Percentiles rank a stretch among this genome's conserved stretches.
Evolutionary conservation across 768 basidiomycete genomes (phyloP).

Genomic region (Lentinus tigrinus): DNA sequence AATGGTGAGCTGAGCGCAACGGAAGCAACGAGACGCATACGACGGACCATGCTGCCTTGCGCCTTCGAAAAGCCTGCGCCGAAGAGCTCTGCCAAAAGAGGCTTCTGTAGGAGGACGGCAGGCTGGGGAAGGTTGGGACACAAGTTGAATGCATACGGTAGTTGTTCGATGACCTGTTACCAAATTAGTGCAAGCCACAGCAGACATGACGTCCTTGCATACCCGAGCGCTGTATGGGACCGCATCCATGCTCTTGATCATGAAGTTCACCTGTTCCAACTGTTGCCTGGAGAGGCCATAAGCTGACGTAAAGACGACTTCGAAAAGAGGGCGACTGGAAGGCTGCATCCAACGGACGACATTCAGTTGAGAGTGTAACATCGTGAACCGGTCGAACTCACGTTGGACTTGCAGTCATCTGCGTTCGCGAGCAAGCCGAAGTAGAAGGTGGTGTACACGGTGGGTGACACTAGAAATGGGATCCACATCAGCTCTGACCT

Average conservation of each 20-base stretch:
- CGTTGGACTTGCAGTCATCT: constrained; percentile 38
- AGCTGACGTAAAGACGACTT: constrained; percentile 71
- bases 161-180: constrained; percentile 4
- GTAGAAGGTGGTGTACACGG: constrained; percentile 77
- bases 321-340: constrained; percentile 54
- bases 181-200: constrained; percentile 9
- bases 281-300: constrained; percentile 70
- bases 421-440: constrained; percentile 64
- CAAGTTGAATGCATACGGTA: constrained; percentile 59
- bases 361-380: neutral
- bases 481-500: neutral
- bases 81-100: constrained; percentile 69
- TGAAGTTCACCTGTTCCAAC: constrained; percentile 72
- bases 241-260: constrained; percentile 48
- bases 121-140: constrained; percentile 51
- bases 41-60: constrained; percentile 49
- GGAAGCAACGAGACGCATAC: neutral
- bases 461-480: constrained; percentile 55
- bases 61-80: constrained; percentile 84
- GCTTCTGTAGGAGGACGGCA: constrained; percentile 52
- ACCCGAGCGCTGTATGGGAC: constrained; percentile 29
- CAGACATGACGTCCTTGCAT: constrained; percentile 10
- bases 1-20: neutral
- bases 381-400: constrained; percentile 24
- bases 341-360: constrained; percentile 36